Evolutionary conservation across 345 rosid species (phyloP).

Genomic region (Eucalyptus leucophloia): DNA sequence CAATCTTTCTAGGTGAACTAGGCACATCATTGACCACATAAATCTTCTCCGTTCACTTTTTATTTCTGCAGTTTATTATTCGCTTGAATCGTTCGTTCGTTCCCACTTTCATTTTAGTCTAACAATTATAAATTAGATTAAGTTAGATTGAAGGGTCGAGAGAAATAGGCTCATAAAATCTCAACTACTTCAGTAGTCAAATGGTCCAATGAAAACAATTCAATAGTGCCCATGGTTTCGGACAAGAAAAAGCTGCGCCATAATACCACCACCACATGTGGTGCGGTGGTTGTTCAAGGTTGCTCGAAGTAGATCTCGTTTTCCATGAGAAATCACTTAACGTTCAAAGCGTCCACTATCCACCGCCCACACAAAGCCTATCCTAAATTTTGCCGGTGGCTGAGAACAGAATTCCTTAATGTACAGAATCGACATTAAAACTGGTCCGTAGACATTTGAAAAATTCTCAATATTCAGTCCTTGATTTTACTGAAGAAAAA

Average conservation of each 20-base stretch:
- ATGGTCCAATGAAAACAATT: neutral
- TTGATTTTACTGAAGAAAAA: neutral
- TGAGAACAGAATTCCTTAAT: neutral
- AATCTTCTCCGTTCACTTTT: neutral
- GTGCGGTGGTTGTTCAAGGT: neutral
- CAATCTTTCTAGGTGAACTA: neutral
- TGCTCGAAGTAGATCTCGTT: neutral
- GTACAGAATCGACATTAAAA: neutral
- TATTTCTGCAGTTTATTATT: neutral
- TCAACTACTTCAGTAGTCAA: neutral
- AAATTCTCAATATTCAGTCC: neutral
- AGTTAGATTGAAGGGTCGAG: neutral
- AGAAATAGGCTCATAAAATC: neutral
- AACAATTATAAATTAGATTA: neutral
- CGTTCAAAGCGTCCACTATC: neutral
- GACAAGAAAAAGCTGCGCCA: neutral
- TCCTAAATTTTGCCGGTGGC: neutral
- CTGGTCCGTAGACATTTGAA: neutral
- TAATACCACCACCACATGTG: neutral
- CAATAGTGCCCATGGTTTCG: neutral
- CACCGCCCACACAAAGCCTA: neutral
- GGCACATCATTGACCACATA: neutral
- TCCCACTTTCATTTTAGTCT: neutral
- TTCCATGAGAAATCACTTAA: neutral
- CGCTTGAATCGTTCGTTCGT: neutral